Base-by-base conservation (phyloP, 495 filamentous ascomycete species). In the Talaromyces trachyspermus region DNA sequence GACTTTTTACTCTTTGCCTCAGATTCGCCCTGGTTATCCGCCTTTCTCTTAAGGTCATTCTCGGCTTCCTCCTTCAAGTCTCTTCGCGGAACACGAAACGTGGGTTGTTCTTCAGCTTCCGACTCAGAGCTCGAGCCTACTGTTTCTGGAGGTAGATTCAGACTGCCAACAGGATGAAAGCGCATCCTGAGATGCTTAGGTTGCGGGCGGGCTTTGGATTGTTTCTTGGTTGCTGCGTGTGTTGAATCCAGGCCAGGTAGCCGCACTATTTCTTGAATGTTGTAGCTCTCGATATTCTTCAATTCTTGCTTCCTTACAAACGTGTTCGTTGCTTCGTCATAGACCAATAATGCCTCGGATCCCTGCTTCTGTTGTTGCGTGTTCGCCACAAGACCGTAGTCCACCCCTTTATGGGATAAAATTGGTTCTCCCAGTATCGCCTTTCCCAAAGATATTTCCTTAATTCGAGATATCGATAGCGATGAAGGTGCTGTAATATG, bases 111-210 rank as follows among this genome's bases (percentile, higher is more conserved):
- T 30, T 75, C 69, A 2, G 63, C 69, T 49, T 76, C 60, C 5
- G 44, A 46, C 30, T 65, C 75, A 3, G 67, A 71, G 52, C 64
- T 66, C 29, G 65, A 68, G 5, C 74, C 77, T 23, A 78, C 54
- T 2, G 58, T 76, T 47, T 73, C 74, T 2, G 70, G 61, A 1
- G 69, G 58, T 1, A 54, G 62, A 42, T 57, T 49, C 12, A 66
- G 61, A 54, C 75, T 77, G 23, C 77, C 76, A 9, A 75, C 68
- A 8, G 78, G 80, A 17, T 64, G 61, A 53, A 72, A 82, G 18
- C 77, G 74, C 79, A 84, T 84, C 43, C 70, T 75, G 46, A 84
- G 45, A 30, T 78, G 70, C 51, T 75, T 76, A 15, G 77, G 77
- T 48, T 84, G 80, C 25, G 65, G 70, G 17, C 65, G 60, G 17